These are phyloP conservation scores for Ceratocystis cubensis DNA, from an alignment of 2,329 filamentous ascomycete species.

Conservation along the genomic window DNA sequence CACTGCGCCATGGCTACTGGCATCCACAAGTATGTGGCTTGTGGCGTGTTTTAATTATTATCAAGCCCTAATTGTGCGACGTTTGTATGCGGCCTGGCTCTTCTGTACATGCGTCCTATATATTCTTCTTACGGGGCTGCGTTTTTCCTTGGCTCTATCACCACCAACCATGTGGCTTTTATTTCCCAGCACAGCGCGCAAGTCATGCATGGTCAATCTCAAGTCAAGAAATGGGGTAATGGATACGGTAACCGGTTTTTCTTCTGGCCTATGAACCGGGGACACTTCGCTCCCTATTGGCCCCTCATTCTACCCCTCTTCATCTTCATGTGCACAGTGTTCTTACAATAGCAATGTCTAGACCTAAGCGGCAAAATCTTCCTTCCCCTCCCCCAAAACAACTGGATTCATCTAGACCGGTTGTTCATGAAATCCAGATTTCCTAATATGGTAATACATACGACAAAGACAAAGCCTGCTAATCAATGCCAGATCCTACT, in stretches of 20 bases:
- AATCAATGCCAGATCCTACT: background rate
- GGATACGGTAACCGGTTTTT: background rate
- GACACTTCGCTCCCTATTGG: background rate
- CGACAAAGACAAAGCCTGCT: background rate
- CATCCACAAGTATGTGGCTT: background rate
- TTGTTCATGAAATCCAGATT: background rate
- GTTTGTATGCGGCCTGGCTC: background rate
- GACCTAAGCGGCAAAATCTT: background rate
- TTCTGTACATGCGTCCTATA: background rate
- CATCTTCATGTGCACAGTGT: background rate
- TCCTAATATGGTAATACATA: background rate
- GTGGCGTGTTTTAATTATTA: background rate
- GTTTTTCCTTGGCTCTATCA: too few species aligned
- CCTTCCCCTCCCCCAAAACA: background rate
- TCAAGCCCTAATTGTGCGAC: constrained; percentile 5
- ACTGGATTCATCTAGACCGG: background rate
- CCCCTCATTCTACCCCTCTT: background rate
- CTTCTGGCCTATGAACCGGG: background rate
- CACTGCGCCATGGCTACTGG: background rate
- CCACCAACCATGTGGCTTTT: background rate
- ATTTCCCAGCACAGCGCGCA: background rate
- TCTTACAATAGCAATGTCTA: background rate
- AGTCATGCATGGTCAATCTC: background rate
- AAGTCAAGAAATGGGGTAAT: background rate
- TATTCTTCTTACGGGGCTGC: background rate